A percentile compares a stretch with the other conserved stretches of the same genome.
These are phyloP conservation scores for Phytophthora idaei DNA, from an alignment of 352 stramenopile genomes.

Conservation along the genomic window DNA sequence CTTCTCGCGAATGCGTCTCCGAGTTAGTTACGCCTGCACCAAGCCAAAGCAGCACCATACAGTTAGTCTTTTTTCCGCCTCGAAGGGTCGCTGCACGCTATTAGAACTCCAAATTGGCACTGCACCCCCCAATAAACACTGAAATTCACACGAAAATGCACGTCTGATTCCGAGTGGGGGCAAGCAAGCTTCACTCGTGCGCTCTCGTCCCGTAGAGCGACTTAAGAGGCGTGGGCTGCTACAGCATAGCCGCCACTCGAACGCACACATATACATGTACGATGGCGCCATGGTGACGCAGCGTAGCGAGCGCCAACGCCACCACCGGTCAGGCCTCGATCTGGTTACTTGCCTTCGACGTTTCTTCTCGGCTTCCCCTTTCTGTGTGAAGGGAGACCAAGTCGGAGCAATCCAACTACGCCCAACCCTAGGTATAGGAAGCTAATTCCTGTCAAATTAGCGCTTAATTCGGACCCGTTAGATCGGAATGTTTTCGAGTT, in stretches of 20 bases:
- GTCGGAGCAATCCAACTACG: slow-evolving; percentile 30
- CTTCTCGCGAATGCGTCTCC: slow-evolving; percentile 18
- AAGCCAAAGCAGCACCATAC: slow-evolving; percentile 18
- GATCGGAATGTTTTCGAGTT: neutral
- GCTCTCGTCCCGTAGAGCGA: slow-evolving; percentile 12
- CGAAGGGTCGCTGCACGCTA: slow-evolving; percentile 25
- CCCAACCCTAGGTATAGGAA: slow-evolving; percentile 25
- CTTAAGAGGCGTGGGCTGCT: slow-evolving; percentile 2
- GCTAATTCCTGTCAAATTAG: slow-evolving; percentile 3
- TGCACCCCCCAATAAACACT: slow-evolving; percentile 18
- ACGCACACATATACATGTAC: slow-evolving; percentile 3
- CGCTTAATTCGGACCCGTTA: slow-evolving; percentile 9
- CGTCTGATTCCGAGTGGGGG: slow-evolving; percentile 1
- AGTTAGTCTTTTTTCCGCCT: slow-evolving; percentile 31
- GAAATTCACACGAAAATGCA: slow-evolving; percentile 7
- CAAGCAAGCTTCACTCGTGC: slow-evolving; percentile 3
- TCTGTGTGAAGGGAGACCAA: slow-evolving; percentile 37
- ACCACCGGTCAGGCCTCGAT: slow-evolving; percentile 1
- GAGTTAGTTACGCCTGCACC: slow-evolving; percentile 31
- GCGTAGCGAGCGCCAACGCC: neutral
- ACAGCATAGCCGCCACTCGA: slow-evolving; percentile 1
- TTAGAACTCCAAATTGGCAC: slow-evolving; percentile 7
- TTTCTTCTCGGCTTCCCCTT: slow-evolving; percentile 50
- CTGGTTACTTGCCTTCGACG: slow-evolving; percentile 44
- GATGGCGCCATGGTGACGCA: neutral